Evolutionary conservation across 331 rosid species (phyloP), one percentile per base, ranked within the genome.

Genomic region (Quercus tomentella): DNA sequence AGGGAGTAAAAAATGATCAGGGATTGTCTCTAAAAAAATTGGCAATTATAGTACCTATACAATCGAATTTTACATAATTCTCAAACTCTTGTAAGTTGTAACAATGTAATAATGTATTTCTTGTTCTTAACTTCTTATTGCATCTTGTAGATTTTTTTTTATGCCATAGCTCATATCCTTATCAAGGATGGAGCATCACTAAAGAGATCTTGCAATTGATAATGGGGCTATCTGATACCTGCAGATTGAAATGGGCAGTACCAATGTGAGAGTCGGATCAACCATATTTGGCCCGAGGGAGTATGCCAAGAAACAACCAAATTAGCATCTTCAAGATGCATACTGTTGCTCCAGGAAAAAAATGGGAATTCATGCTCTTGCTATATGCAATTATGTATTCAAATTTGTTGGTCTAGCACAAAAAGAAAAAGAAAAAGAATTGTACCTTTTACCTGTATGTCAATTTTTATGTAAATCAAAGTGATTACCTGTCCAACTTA

Each of bases 211-310:
- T 79, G 68, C 83, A 31, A 68, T 49, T 63, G 66, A 75, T 41
- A 56, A 35, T 60, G 57, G 63, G 43, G 3, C 28, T 33, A 63
- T 9, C 68, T 56, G 23, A 52, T 60, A 76, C 62, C 80, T 86
- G 87, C 92, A 94, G 98, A 89, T 94, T 84, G 93, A 92, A 87
- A 88, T 89, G 88, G 97, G 94, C 16, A 94, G 98, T 81, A 94
- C 98, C 49, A 92, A 80, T 82, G 98, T 92, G 83, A 90, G 98
- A 79, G 43, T 94, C 73, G 98, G 98, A 65, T 92, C 97, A 37
- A 94, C 93, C 71, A 90, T 94, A 78, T 94, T 92, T 83, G 97
- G 98, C 55, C 94, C 97, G 15, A 92, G 97, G 81, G 96, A 94
- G 43, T 94, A 90, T 82, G 74, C 93, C 37, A 88, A 92, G 81